These are phyloP conservation scores for Aureobasidium mangrovei DNA, from an alignment of 2,329 filamentous ascomycete genomes.

Conservation along the genomic window DNA sequence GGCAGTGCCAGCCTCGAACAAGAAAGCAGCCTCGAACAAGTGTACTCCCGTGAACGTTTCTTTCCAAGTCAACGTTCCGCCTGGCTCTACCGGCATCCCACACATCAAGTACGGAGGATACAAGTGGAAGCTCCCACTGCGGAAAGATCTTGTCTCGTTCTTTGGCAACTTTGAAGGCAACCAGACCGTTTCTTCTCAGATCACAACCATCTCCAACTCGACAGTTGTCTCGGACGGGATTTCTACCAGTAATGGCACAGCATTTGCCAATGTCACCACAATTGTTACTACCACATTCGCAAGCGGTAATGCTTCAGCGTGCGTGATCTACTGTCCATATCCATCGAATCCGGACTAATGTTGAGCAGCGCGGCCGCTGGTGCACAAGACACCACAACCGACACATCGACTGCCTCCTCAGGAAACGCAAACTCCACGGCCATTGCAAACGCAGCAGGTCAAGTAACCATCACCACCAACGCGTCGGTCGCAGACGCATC, in stretches of 20 bases:
- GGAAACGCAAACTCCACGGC: constrained; percentile 3
- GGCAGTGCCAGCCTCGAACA: background rate
- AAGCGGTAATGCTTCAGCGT: background rate
- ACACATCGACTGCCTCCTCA: background rate
- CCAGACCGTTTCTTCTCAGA: background rate
- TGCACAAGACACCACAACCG: background rate
- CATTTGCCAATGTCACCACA: background rate
- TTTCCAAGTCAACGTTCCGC: constrained; percentile 6
- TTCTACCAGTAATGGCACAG: background rate
- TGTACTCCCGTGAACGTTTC: background rate
- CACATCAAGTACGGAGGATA: background rate
- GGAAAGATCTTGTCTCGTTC: background rate
- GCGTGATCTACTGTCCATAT: background rate
- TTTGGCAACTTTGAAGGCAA: constrained; percentile 1
- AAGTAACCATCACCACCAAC: background rate
- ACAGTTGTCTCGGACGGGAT: background rate
- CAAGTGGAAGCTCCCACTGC: background rate
- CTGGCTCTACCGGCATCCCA: background rate
- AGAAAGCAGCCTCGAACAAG: background rate
- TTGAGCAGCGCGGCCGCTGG: background rate
- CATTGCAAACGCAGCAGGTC: background rate
- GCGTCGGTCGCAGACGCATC: constrained; percentile 2
- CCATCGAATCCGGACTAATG: background rate
- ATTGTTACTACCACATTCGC: background rate
- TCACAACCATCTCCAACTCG: background rate